A percentile compares a stretch with the other conserved stretches of the same genome.
phyloP scores from a whole-genome alignment of 129 eudicot species.

The Lactuca sativa region DNA sequence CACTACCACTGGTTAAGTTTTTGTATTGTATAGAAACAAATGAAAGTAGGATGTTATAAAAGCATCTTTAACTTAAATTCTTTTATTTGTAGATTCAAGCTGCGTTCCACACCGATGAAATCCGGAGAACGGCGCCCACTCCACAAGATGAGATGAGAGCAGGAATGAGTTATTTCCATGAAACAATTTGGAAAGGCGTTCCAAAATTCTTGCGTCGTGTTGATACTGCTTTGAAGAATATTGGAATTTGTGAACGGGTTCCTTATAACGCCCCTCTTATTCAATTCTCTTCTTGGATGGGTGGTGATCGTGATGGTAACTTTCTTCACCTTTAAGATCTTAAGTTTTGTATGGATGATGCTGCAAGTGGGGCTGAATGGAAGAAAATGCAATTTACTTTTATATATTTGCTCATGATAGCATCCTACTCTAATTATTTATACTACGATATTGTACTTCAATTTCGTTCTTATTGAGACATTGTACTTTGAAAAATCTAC shows the following conservation, averaged over 20 bases:
- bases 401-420: too few relatives aligned
- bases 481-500: not conserved
- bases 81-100: conserved; percentile 77
- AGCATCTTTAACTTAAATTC: not conserved
- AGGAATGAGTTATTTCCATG: conserved; percentile 95
- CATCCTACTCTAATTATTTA: too few relatives aligned
- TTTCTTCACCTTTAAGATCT: not conserved
- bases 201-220: conserved; percentile 81
- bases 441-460: too few relatives aligned
- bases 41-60: too few relatives aligned
- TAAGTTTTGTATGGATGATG: too few relatives aligned
- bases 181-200: conserved; percentile 90
- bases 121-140: conserved; percentile 71
- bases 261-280: conserved; percentile 88
- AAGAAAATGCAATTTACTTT: too few relatives aligned
- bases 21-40: too few relatives aligned
- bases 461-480: too few relatives aligned
- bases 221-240: conserved; percentile 82
- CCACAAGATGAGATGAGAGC: conserved; percentile 96
- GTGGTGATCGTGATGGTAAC: conserved; percentile 93
- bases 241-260: conserved; percentile 80
- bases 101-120: conserved; percentile 91
- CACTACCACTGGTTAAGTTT: too few relatives aligned
- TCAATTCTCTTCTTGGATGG: conserved; percentile 97
- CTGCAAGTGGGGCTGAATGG: too few relatives aligned